These are phyloP conservation scores for Daucus carota DNA, from an alignment of 129 eudicot genomes.

Conservation along the genomic window DH1_v3.0 NC_030387.2:14356501-14357000, in stretches of 20 bases:
- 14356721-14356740: conserved; percentile 34
- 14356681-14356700: conserved; percentile 5
- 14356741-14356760: conserved; percentile 13
- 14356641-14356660: conserved; percentile 10
- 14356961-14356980: conserved; percentile 20
- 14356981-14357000: conserved; percentile 35
- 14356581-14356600: conserved; percentile 26
- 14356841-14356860: conserved; percentile 28
- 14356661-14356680: background rate
- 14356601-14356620: conserved; percentile 75
- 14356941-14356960: conserved; percentile 49
- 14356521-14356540: conserved; percentile 26
- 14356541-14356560: conserved; percentile 93
- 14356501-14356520: conserved; percentile 4
- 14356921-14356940: conserved; percentile 60
- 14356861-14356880: conserved; percentile 46
- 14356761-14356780: conserved; percentile 30
- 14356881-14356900: conserved; percentile 51
- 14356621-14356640: conserved; percentile 48
- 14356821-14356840: conserved; percentile 25
- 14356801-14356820: conserved; percentile 35
- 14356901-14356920: conserved; percentile 36
- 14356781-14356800: conserved; percentile 50
- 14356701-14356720: conserved; percentile 12
- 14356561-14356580: conserved; percentile 52